Percentiles rank a stretch among this genome's conserved stretches.
Conservation (phyloP, 108 stramenopile species). For the Skeletonema costatum region DNA sequence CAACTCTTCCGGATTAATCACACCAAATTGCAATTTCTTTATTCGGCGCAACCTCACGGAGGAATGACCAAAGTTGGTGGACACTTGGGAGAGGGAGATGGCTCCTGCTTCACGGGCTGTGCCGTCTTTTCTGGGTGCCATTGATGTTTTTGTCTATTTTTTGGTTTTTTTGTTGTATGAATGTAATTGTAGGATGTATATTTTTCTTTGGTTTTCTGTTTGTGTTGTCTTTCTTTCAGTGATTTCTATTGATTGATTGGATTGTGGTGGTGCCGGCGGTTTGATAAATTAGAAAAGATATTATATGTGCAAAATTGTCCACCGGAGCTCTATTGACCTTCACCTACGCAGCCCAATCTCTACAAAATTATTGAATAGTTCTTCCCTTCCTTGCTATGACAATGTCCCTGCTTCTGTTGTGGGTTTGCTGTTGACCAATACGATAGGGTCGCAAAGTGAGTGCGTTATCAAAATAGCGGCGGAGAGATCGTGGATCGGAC, state of each 20-base stretch:
- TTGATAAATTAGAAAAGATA: not conserved
- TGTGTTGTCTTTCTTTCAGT: not conserved
- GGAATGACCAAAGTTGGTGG: slow-evolving; percentile 96
- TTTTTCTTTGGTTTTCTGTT: not conserved
- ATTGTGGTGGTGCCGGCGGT: not conserved
- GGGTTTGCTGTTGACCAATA: not conserved
- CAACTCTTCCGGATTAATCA: slow-evolving; percentile 96
- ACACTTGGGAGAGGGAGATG: slow-evolving; percentile 73
- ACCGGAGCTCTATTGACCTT: not conserved
- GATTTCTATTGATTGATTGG: not conserved
- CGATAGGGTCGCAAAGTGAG: no score
- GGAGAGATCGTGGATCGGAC: no score
- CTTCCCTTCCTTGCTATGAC: not conserved
- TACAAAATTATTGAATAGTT: not conserved
- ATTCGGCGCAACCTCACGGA: slow-evolving; percentile 86
- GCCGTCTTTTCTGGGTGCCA: slow-evolving; percentile 47
- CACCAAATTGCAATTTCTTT: slow-evolving; percentile 96
- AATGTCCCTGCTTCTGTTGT: not conserved
- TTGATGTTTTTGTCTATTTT: slow-evolving; percentile 1
- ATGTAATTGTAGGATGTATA: not conserved
- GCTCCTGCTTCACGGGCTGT: slow-evolving; percentile 73
- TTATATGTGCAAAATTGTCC: not conserved
- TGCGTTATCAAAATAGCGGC: no score
- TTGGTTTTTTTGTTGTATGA: not conserved
- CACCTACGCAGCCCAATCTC: not conserved